A percentile compares a stretch with the other conserved stretches of the same genome.
These are phyloP conservation scores for Penicillium sp. DNA, from an alignment of 2,329 filamentous ascomycete species.

Conservation along the genomic window DNA sequence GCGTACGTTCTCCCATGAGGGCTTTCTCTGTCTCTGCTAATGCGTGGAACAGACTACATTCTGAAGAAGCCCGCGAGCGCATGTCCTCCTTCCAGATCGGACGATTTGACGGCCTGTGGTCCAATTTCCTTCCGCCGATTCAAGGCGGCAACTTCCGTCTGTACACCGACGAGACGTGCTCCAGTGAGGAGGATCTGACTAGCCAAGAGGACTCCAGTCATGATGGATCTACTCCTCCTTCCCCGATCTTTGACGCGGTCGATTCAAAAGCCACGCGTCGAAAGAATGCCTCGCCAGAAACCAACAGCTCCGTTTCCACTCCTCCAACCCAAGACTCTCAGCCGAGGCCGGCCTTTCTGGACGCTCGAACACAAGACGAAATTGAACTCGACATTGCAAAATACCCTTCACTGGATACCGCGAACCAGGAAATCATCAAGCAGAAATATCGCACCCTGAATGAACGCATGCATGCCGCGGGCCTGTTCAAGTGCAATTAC, in stretches of 20 bases:
- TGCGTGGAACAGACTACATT: conserved; percentile 64
- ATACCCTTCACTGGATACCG: conserved; percentile 72
- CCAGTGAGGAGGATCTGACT: conserved; percentile 35
- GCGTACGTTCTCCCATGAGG: conserved; percentile 56
- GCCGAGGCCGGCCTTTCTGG: conserved; percentile 59
- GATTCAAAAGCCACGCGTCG: conserved; percentile 41
- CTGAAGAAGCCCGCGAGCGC: conserved; percentile 64
- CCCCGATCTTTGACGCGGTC: conserved; percentile 56
- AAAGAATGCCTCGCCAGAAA: conserved; percentile 28
- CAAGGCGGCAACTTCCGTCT: conserved; percentile 76
- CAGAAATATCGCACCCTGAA: conserved; percentile 76
- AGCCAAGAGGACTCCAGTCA: conserved; percentile 44
- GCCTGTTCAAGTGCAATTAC: conserved; percentile 82
- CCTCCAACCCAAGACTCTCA: conserved; percentile 25
- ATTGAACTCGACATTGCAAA: conserved; percentile 70
- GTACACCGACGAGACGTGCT: conserved; percentile 45
- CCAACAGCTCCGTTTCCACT: conserved; percentile 28
- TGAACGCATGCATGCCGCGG: conserved; percentile 65
- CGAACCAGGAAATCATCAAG: conserved; percentile 70
- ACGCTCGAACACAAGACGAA: conserved; percentile 68
- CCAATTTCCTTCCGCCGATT: conserved; percentile 84
- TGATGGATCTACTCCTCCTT: conserved; percentile 53
- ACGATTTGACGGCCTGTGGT: conserved; percentile 72
- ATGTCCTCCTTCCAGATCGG: conserved; percentile 86
- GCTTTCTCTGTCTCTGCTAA: not conserved